Evolutionary conservation across 306 rosid species (phyloP).

Genomic region (Acacia melanoxylon): DNA sequence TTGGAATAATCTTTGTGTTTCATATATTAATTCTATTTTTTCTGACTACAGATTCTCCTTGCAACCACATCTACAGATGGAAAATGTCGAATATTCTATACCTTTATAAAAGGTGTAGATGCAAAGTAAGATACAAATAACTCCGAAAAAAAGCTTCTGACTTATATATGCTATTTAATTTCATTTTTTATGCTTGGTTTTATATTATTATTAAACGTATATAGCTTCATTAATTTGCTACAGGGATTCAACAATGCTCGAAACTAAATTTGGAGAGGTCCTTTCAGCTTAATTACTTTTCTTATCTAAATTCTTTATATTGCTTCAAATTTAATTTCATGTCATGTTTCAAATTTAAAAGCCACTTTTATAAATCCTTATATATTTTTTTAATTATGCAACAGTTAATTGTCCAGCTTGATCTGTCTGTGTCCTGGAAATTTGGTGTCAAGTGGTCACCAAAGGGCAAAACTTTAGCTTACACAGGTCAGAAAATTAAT

Average conservation of each 20-base stretch:
- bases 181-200: constrained; percentile 16
- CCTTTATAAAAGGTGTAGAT: constrained; percentile 91
- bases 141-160: constrained; percentile 11
- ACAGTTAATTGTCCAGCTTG: constrained; percentile 92
- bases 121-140: constrained; percentile 63
- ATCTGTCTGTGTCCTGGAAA: constrained; percentile 89
- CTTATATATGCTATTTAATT: neutral
- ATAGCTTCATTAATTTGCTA: constrained; percentile 36
- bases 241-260: constrained; percentile 88
- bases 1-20: neutral
- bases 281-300: constrained; percentile 29
- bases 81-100: constrained; percentile 86
- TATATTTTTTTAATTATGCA: too few relatives aligned
- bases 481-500: constrained; percentile 71
- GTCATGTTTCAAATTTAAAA: too few relatives aligned
- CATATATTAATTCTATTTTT: constrained; percentile 25
- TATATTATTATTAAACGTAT: constrained; percentile 28
- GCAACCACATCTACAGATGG: constrained; percentile 98
- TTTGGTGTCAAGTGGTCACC: constrained; percentile 99
- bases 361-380: too few relatives aligned
- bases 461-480: constrained; percentile 91
- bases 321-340: neutral
- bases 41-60: constrained; percentile 70
- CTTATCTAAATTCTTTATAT: constrained; percentile 18
- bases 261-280: constrained; percentile 96